Conservation (phyloP, 192 early-diverging fungal genomes). For the Gigaspora rosea region DNA sequence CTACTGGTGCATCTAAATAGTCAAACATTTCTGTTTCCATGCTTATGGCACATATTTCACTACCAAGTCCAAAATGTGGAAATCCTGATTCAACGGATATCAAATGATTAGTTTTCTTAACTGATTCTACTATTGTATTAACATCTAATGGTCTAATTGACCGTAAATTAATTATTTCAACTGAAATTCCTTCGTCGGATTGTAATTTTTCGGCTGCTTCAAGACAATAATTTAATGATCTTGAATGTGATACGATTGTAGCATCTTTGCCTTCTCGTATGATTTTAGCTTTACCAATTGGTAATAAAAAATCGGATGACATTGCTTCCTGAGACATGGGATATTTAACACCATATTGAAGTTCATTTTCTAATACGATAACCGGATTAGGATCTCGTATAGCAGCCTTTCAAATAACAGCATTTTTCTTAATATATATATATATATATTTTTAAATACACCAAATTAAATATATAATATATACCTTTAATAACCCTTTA, state of each 20-base stretch:
- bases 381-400: slow-evolving; percentile 99
- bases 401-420: slow-evolving; percentile 61
- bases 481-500: slow-evolving; percentile 89
- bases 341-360: slow-evolving; percentile 94
- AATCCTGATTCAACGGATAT: slow-evolving; percentile 96
- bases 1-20: slow-evolving; percentile 92
- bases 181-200: slow-evolving; percentile 75
- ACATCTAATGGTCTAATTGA: slow-evolving; percentile 96
- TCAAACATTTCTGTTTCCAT: slow-evolving; percentile 98
- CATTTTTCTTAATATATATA: background rate
- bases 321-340: slow-evolving; percentile 71
- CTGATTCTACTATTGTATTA: slow-evolving; percentile 84
- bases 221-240: slow-evolving; percentile 79
- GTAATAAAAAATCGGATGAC: slow-evolving; percentile 80
- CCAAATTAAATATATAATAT: background rate
- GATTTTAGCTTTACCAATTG: slow-evolving; percentile 94
- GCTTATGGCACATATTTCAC: slow-evolving; percentile 92
- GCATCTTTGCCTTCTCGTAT: slow-evolving; percentile 73
- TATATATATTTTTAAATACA: background rate
- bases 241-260: slow-evolving; percentile 94
- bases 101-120: slow-evolving; percentile 98
- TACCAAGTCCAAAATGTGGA: slow-evolving; percentile 92
- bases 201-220: slow-evolving; percentile 86
- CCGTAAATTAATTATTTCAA: slow-evolving; percentile 96
- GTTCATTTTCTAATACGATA: slow-evolving; percentile 94